Evolutionary conservation across 1,284 basidiomycete genomes (phyloP).

Genomic region (Cutaneotrichosporon cavernicola): DNA sequence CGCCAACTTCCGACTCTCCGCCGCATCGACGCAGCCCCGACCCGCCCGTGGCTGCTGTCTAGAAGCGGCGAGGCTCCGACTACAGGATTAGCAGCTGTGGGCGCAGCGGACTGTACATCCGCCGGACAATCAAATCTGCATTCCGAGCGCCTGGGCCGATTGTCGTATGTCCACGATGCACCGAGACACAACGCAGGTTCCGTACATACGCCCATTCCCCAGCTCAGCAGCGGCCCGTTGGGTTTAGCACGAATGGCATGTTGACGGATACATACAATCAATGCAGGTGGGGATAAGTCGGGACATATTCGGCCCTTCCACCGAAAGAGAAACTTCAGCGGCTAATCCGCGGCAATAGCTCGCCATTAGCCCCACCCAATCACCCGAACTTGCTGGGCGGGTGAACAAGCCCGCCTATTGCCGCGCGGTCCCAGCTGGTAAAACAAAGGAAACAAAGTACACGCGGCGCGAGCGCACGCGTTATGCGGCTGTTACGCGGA

Average conservation of each 20-base stretch:
- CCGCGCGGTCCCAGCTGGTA: too few species aligned
- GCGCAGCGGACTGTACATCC: not conserved
- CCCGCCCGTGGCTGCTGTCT: not conserved
- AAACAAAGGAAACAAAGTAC: too few species aligned
- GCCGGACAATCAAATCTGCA: constrained; percentile 1
- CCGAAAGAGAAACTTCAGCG: not conserved
- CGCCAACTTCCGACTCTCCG: not conserved
- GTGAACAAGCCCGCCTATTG: too few species aligned
- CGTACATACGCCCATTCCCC: not conserved
- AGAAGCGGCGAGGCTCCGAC: not conserved
- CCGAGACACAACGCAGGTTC: too few species aligned
- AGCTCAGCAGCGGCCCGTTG: too few species aligned
- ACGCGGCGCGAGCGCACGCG: too few species aligned
- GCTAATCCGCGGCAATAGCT: not conserved
- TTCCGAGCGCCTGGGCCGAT: not conserved
- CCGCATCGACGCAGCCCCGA: not conserved
- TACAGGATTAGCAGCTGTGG: too few species aligned
- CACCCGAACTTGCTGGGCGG: too few species aligned
- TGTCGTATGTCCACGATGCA: not conserved
- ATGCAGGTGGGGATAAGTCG: not conserved
- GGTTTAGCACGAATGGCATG: not conserved
- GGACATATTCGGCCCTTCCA: too few species aligned
- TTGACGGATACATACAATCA: too few species aligned
- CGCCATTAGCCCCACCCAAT: not conserved
- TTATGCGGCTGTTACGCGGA: too few species aligned